phyloP scores from a whole-genome alignment of 2,329 filamentous ascomycete genomes.

The Apiospora marii region DNA sequence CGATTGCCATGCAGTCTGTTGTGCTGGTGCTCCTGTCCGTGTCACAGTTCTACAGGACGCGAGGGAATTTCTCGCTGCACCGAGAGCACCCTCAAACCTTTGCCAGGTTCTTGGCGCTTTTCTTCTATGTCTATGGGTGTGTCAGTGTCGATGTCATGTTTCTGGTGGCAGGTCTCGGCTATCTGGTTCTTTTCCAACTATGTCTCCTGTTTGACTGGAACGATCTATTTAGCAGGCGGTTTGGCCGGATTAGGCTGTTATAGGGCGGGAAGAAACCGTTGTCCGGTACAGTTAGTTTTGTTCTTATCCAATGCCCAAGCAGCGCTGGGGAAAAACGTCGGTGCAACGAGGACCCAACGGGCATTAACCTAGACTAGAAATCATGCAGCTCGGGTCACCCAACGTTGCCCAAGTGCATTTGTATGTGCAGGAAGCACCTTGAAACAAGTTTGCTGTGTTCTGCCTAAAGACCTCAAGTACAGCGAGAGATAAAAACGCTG shows the following conservation, averaged over 20 bases:
- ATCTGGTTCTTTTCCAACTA: constrained; percentile 27
- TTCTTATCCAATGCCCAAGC: background rate
- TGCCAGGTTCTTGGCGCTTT: constrained; percentile 23
- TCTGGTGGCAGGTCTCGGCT: constrained; percentile 29
- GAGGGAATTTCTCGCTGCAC: constrained; percentile 21
- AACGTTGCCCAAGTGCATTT: background rate
- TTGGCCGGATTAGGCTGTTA: constrained; percentile 29
- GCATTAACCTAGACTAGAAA: constrained; percentile 6
- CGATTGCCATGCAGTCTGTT: constrained; percentile 24
- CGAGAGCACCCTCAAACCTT: constrained; percentile 25
- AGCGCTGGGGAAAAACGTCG: background rate
- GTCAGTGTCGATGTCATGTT: constrained; percentile 30
- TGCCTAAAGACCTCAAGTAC: background rate
- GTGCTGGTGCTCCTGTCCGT: constrained; percentile 26
- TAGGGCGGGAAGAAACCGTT: background rate
- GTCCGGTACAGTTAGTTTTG: background rate
- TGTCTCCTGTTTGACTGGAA: constrained; percentile 29
- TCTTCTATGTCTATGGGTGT: constrained; percentile 28
- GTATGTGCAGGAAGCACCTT: background rate
- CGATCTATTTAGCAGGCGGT: constrained; percentile 26
- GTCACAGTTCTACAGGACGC: constrained; percentile 28
- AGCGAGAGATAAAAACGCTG: background rate
- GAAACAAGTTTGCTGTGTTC: background rate
- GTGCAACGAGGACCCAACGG: background rate
- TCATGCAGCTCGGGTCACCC: background rate